Base-by-base conservation (phyloP, 192 early-diverging fungal genomes). In the Podila epicladia region DNA sequence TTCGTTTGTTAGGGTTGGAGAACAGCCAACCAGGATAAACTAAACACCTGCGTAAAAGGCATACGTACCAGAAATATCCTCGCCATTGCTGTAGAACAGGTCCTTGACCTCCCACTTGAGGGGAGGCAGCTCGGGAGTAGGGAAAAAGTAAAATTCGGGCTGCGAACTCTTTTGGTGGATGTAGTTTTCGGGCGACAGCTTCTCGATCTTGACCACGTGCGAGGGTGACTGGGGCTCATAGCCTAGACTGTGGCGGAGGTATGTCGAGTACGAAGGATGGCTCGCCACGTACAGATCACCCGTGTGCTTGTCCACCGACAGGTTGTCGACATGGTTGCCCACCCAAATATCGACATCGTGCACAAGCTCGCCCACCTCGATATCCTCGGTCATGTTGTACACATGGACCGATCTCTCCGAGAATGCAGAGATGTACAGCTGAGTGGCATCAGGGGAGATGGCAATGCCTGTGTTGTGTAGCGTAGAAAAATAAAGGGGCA, bases 41-140 rank as follows among this genome's bases (percentile, higher is more conserved):
- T n/a, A n/a, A n/a, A n/a, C n/a, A n/a, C n/a, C n/a, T n/a, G n/a
- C n/a, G n/a, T n/a, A n/a, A n/a, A n/a, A n/a, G n/a, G n/a, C n/a
- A 7, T 26, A 60, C 64, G 62, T 65, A 73, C 77, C 77, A 28
- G 77, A 80, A 38, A 80, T 80, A 57, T 80, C 77, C 51, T 80
- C 77, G 62, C 77, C 77, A 53, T 80, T 80, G 28, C 77, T 80
- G 58, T 80, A 80, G 57, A 80, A 80, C 32, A 80, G 37, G 65
- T 80, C 77, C 62, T 80, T 80, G 19, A 80, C 66, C 37, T 80
- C 77, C 77, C 77, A 80, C 45, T 72, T 80, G 50, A 80, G 31
- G 45, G 77, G 67, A n/a, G 77, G 70, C n/a, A 73, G 31, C 22
- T 69, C 67, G 6, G 71, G 66, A 33, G 22, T 69, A 15, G 65